These are phyloP conservation scores for Entomortierella parvispora DNA, from an alignment of 192 early-diverging fungal genomes.

Conservation along the genomic window DNA sequence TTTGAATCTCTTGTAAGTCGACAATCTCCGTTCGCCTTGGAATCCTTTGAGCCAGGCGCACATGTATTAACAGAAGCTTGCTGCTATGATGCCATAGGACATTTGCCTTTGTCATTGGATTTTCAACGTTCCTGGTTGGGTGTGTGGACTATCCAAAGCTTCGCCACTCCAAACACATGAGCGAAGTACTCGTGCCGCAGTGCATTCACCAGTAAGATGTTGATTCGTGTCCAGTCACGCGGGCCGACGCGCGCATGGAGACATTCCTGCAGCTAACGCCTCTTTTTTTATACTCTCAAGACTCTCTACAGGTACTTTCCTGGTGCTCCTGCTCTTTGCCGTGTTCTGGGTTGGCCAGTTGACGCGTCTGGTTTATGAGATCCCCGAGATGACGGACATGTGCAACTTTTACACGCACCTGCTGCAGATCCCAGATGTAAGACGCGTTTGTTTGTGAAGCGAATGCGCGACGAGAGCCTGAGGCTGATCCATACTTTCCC, in stretches of 20 bases:
- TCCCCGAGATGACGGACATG: constrained; percentile 82
- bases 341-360: constrained; percentile 84
- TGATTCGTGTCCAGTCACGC: neutral
- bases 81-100: constrained; percentile 59
- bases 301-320: constrained; percentile 64
- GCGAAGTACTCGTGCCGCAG: constrained; percentile 81
- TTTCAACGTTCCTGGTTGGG: constrained; percentile 88
- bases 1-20: constrained; percentile 81
- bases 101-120: constrained; percentile 86
- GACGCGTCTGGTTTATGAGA: constrained; percentile 70
- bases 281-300: constrained; percentile 28
- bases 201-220: constrained; percentile 73
- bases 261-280: too few species aligned
- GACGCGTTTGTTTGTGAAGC: constrained; percentile 7
- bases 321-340: constrained; percentile 73
- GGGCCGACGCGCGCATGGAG: neutral
- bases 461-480: too few species aligned
- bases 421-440: constrained; percentile 80
- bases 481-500: constrained; percentile 14
- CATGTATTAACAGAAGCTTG: too few species aligned
- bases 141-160: constrained; percentile 92
- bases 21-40: neutral
- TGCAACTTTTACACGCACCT: constrained; percentile 85
- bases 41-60: too few species aligned
- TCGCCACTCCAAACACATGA: constrained; percentile 71